A percentile compares a stretch with the other conserved stretches of the same genome.
phyloP scores from a whole-genome alignment of 306 rosid species.

The Parietaria judaica region DNA sequence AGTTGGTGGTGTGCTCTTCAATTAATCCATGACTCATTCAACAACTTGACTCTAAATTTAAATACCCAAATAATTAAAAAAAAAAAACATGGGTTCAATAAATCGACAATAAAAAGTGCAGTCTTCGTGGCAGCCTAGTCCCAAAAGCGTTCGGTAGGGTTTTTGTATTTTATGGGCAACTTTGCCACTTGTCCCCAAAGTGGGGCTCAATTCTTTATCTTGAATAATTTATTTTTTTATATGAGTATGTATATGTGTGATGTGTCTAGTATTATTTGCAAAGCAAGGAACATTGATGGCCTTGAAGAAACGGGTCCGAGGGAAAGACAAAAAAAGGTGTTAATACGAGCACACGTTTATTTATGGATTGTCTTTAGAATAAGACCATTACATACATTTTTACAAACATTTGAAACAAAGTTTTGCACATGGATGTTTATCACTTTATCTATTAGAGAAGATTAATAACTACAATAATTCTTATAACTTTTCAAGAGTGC shows the following conservation, averaged over 20 bases:
- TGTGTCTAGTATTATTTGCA: conserved; percentile 27
- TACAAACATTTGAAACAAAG: conserved; percentile 26
- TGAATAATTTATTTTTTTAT: neutral
- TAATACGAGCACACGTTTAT: conserved; percentile 20
- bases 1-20: conserved; percentile 31
- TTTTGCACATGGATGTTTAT: neutral
- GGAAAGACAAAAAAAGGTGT: conserved; percentile 28
- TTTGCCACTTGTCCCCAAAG: conserved; percentile 17
- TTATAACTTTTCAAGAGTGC: too few relatives aligned
- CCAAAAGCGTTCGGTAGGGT: conserved; percentile 4
- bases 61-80: too few relatives aligned
- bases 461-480: too few relatives aligned
- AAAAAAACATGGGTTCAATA: neutral
- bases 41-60: conserved; percentile 11
- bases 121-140: conserved; percentile 36
- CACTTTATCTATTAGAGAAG: neutral
- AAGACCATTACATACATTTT: conserved; percentile 8
- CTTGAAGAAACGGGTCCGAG: conserved; percentile 2
- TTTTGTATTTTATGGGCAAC: conserved; percentile 5
- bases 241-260: too few relatives aligned
- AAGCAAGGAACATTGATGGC: conserved; percentile 44
- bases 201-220: conserved; percentile 1
- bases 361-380: conserved; percentile 16
- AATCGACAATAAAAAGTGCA: neutral
- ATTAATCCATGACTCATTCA: conserved; percentile 21